phyloP scores from a whole-genome alignment of 1,139 yeast species.

The Schwanniomyces etchellsii region DNA sequence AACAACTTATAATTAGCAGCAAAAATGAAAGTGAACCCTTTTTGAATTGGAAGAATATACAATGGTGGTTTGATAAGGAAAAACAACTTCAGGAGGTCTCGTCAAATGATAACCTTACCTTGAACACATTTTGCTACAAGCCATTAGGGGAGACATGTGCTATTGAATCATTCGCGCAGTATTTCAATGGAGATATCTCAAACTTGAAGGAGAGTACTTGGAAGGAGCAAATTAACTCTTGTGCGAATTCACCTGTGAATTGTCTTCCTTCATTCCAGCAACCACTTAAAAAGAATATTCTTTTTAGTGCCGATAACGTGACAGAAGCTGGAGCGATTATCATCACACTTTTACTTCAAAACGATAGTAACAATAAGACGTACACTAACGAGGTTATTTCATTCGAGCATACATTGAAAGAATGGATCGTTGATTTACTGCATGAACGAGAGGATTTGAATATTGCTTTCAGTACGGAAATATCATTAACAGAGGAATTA shows the following conservation, averaged over 20 bases:
- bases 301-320: slow-evolving; percentile 53
- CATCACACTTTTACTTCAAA: slow-evolving; percentile 60
- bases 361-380: slow-evolving; percentile 22
- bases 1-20: slow-evolving; percentile 75
- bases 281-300: slow-evolving; percentile 66
- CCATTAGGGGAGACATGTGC: slow-evolving; percentile 79
- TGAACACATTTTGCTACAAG: slow-evolving; percentile 75
- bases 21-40: slow-evolving; percentile 54
- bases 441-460: slow-evolving; percentile 47
- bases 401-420: slow-evolving; percentile 66
- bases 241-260: slow-evolving; percentile 79
- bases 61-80: slow-evolving; percentile 90
- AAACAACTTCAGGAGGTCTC: slow-evolving; percentile 35
- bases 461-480: slow-evolving; percentile 74
- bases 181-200: slow-evolving; percentile 62
- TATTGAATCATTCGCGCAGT: slow-evolving; percentile 87
- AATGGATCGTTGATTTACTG: slow-evolving; percentile 46
- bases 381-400: slow-evolving; percentile 39
- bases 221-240: slow-evolving; percentile 46
- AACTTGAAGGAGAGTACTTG: slow-evolving; percentile 49
- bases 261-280: slow-evolving; percentile 91
- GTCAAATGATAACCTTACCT: slow-evolving; percentile 21
- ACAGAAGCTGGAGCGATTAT: slow-evolving; percentile 66
- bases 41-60: slow-evolving; percentile 55
- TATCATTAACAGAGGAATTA: slow-evolving; percentile 77